Conservation (phyloP, 169 alveolate species). For the Perkinsus marinus region DNA sequence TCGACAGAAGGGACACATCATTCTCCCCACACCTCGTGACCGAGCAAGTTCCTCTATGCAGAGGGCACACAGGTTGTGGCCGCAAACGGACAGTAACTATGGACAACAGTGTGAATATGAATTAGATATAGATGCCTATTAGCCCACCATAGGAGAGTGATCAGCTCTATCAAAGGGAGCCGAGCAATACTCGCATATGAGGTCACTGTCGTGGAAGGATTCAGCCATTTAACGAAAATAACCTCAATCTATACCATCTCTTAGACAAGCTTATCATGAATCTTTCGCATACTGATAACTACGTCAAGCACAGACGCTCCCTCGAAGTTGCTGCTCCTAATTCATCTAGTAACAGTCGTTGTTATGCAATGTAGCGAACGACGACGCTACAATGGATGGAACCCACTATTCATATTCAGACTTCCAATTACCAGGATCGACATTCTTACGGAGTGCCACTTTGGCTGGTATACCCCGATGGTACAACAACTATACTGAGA, state of each 20-base stretch:
- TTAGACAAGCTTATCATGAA: not conserved
- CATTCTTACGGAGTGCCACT: too few relatives aligned
- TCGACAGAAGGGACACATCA: not conserved
- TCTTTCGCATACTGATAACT: too few relatives aligned
- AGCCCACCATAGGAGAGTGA: not conserved
- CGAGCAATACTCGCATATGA: not conserved
- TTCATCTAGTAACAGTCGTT: too few relatives aligned
- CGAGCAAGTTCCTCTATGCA: not conserved
- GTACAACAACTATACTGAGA: too few relatives aligned
- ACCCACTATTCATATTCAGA: too few relatives aligned
- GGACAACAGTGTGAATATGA: not conserved
- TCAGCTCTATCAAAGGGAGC: not conserved
- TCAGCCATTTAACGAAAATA: not conserved
- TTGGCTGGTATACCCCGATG: too few relatives aligned
- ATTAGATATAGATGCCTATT: not conserved
- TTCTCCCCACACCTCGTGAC: not conserved
- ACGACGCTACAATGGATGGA: too few relatives aligned
- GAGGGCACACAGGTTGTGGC: not conserved
- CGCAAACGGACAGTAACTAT: not conserved
- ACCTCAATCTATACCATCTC: not conserved
- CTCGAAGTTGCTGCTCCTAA: too few relatives aligned
- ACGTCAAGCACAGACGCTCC: too few relatives aligned
- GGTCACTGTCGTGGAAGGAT: not conserved
- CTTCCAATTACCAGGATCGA: too few relatives aligned
- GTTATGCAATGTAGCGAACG: too few relatives aligned